Evolutionary conservation across 306 rosid species (phyloP).

Genomic region (Senna siamea): DNA sequence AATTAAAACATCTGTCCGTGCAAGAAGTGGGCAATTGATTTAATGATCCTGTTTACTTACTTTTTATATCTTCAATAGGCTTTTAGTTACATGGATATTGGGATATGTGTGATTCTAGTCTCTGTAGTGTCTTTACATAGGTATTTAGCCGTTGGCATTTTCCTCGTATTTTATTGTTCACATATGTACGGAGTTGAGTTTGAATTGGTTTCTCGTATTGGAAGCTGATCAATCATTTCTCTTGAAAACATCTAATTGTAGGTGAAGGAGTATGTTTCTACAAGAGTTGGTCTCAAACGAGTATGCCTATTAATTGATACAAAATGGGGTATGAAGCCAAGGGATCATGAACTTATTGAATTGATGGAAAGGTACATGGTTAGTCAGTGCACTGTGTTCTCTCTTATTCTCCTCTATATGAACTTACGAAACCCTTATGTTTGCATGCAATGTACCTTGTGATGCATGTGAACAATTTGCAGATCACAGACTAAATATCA

Average conservation of each 20-base stretch:
- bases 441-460: slow-evolving; percentile 5
- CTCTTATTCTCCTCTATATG: slow-evolving; percentile 4
- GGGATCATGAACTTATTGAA: slow-evolving; percentile 82
- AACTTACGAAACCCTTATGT: slow-evolving; percentile 8
- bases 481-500: slow-evolving; percentile 92
- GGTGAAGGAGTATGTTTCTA: slow-evolving; percentile 95
- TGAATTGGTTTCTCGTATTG: slow-evolving; percentile 8
- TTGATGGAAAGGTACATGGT: slow-evolving; percentile 85
- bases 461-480: slow-evolving; percentile 40
- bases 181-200: slow-evolving; percentile 1
- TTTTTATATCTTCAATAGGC: background rate
- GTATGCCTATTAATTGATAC: slow-evolving; percentile 92
- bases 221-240: background rate
- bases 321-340: slow-evolving; percentile 98
- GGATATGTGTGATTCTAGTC: too few species aligned
- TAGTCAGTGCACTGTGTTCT: background rate
- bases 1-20: background rate
- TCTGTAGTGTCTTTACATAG: too few species aligned
- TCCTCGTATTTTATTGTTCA: slow-evolving; percentile 9
- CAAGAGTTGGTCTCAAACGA: slow-evolving; percentile 78
- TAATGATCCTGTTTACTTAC: background rate
- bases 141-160: slow-evolving; percentile 22
- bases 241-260: slow-evolving; percentile 39
- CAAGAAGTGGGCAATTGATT: background rate
- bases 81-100: background rate